Base-by-base conservation (phyloP, 2,329 filamentous ascomycete species). In the Plectosphaerella cucumerina region DNA sequence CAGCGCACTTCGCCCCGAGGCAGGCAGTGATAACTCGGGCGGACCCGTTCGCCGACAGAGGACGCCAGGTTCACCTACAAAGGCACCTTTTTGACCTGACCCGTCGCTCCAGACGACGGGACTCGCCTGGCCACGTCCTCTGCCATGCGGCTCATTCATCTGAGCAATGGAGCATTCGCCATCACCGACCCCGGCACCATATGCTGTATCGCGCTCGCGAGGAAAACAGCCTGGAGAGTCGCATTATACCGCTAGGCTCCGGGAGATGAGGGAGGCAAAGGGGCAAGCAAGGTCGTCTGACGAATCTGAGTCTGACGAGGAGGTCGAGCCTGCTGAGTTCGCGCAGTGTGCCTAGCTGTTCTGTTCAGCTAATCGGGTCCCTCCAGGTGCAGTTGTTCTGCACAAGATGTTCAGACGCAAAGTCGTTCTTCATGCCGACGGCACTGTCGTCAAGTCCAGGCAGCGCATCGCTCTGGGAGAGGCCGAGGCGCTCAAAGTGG, bases 391-490 rank as follows among this genome's bases (percentile, higher is more conserved):
- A 15, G 44, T 55, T 21, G 33, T 64, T 3, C 37, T 65, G 37
- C 53, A 61, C 6, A 48, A 57, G 14, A 17, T 60, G 31, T 53
- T 51, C 47, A 50, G 53, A 43, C 59, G 61, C n/a, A 60, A 53
- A 46, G 56, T 65, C 14, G 45, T 57, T 6, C 50, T 61, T 3
- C 49, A 59, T 18, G 50, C 58, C 12, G 57, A 58, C 21, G 58
- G 59, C 11, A 61, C 55, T 17, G 55, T 62, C 33, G 43, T 60
- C 39, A 65, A 65, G 48, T 59, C 57, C 17, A 64, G 63, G 15
- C 54, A 54, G 22, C 49, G 57, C 9, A 57, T 64, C n/a, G n/a
- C 22, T 8, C 17, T 58, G 2, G 51, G 52, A 42, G 64, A 67
- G 34, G 63, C 58, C 3, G 60, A 62, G 6, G 63, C 60, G 11